Evolutionary conservation across 306 rosid genomes (phyloP).

Genomic region (Prunus dulcis): DNA sequence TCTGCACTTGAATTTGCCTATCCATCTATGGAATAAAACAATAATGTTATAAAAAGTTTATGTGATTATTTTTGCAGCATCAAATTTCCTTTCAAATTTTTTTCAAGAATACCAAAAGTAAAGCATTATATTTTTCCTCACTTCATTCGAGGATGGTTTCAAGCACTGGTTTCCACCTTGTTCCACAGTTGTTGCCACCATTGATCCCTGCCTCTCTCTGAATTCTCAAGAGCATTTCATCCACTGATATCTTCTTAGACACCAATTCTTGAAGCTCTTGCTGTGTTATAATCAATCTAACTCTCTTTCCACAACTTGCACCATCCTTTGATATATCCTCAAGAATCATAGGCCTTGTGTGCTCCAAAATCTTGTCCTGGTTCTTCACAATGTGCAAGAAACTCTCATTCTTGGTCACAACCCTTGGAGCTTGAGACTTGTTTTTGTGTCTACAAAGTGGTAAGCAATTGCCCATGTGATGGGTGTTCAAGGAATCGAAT

Average conservation of each 20-base stretch:
- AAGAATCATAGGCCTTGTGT: neutral
- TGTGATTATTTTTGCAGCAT: neutral
- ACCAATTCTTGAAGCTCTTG: conserved; percentile 52
- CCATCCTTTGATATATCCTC: neutral
- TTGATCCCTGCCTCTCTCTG: conserved; percentile 5
- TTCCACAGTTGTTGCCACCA: neutral
- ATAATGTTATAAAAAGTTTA: neutral
- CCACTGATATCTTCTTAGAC: conserved; percentile 41
- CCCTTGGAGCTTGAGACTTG: neutral
- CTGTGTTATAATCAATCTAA: conserved; percentile 59
- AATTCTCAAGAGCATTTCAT: conserved; percentile 41
- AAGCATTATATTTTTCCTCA: conserved; percentile 16
- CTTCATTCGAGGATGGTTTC: conserved; percentile 61
- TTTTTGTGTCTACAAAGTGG: neutral
- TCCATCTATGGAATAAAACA: neutral
- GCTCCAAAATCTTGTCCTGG: neutral
- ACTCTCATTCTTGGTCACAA: neutral
- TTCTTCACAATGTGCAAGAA: neutral
- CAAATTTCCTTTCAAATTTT: neutral
- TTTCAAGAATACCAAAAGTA: neutral
- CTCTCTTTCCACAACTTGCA: conserved; percentile 35
- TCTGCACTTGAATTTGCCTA: neutral
- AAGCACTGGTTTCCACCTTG: conserved; percentile 38
- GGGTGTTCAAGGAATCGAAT: neutral
- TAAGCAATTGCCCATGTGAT: conserved; percentile 1